These are phyloP conservation scores for Ogataea hybrid DNA, from an alignment of 1,139 yeast species.

Conservation along the genomic window DNA sequence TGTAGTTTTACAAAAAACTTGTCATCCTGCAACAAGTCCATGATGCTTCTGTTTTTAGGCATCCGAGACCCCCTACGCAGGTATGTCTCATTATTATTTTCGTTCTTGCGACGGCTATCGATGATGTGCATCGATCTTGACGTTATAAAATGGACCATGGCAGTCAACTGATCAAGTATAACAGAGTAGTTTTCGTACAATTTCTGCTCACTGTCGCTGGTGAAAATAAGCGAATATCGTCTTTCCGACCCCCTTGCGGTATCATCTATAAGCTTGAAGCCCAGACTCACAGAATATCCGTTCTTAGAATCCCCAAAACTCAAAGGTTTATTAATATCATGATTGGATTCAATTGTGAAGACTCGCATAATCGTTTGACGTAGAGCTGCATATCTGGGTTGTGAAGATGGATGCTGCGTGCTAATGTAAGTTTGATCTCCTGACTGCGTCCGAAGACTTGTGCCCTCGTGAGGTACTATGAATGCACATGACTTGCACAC, in stretches of 20 bases:
- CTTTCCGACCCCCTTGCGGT: constrained; percentile 81
- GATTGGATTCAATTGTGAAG: constrained; percentile 69
- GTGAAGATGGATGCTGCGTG: constrained; percentile 65
- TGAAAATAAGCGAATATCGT: constrained; percentile 63
- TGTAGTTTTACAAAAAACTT: constrained; percentile 63
- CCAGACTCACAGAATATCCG: constrained; percentile 66
- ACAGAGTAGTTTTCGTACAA: constrained; percentile 59
- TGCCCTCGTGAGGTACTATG: constrained; percentile 38
- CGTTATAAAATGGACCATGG: constrained; percentile 51
- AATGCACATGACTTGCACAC: constrained; percentile 61
- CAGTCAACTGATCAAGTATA: constrained; percentile 49
- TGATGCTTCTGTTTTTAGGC: constrained; percentile 53
- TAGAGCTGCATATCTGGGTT: constrained; percentile 49
- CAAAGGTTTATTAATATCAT: constrained; percentile 65
- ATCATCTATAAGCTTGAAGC: constrained; percentile 66
- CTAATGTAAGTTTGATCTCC: constrained; percentile 36
- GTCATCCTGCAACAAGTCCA: constrained; percentile 58
- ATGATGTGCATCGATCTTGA: constrained; percentile 37
- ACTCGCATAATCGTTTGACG: constrained; percentile 63
- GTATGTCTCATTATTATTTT: constrained; percentile 51
- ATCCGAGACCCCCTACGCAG: constrained; percentile 49
- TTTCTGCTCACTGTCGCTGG: constrained; percentile 55
- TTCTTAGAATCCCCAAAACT: constrained; percentile 66
- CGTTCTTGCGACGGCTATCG: constrained; percentile 19
- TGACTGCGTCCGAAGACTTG: constrained; percentile 14